Base-by-base conservation (phyloP, 306 rosid genomes). In the Ochetophila trinervis region DNA sequence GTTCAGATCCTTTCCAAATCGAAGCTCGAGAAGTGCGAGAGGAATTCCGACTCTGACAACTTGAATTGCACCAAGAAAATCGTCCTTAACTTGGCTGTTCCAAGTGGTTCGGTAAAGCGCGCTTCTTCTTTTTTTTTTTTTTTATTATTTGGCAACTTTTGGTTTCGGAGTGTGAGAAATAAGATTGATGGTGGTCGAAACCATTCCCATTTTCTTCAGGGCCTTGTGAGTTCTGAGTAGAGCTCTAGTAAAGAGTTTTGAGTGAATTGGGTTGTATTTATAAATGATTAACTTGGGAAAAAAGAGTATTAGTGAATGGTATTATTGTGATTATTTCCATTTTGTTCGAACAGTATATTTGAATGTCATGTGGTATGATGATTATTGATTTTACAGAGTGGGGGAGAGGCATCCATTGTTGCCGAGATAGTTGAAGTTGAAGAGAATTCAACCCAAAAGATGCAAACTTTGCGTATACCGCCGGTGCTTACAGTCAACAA, bases 341-440 rank as follows among this genome's bases (percentile, higher is more conserved):
- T 27, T 27, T 27, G 32, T 27, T 27, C 32, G 4, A 27, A 27
- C 32, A 27, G 8, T 40, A 2, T 8, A 40, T 40, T 40, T 40
- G 3, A 40, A 40, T 40, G 2, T 40, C 45, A 40, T 40, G 45
- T 65, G 51, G 0, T 53, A 51, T 27, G 32, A 27, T 27, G 32
- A 27, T 27, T 27, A 1, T 27, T 27, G 2, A 50, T 20, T 55
- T 32, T 17, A 44, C 77, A 86, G 98, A 87, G 88, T 63, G 98
- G 96, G 11, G 91, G 94, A 58, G 97, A 93, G 75, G 91, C 91
- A 6, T 87, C 99, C 9, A 81, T 93, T 58, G 84, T 87, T 13
- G 99, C 97, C 3, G 97, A 89, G 67, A 74, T 93, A 60, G 99
- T 90, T 51, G 98, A 93, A 66, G 91, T 87, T 27, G 99, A 93